Evolutionary conservation across 306 rosid species (phyloP), one percentile per base, ranked within the genome.

Genomic region (Trifolium pratense): DNA sequence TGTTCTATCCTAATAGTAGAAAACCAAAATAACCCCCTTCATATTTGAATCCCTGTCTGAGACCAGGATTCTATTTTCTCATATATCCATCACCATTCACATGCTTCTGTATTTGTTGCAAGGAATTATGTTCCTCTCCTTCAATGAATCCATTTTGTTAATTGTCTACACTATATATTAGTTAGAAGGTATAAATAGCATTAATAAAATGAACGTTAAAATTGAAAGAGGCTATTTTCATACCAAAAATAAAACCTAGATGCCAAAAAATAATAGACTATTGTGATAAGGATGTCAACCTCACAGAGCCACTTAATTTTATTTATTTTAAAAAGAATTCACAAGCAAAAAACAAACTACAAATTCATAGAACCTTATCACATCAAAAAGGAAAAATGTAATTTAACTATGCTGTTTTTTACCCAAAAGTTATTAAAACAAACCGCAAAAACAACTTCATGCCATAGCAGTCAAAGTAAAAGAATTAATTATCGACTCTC

Each of bases 91-190:
- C 32, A 10, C 7, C 34, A 56, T 12, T 56, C 9, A 23, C 61
- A 56, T 56, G 32, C 9, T 49, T 49, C 56, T 49, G 15, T 29
- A 21, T 56, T 56, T 21, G 61, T 56, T 56, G 34, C 61, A 56
- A 56, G 31, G 14, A 53, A 53, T 9, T 53, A 9, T 17, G 59
- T 53, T 53, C 59, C 59, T 20, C 20, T 53, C 59, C 59, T 20
- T 53, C 26, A 53, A 53, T 10, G 31, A 56, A 56, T 9, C 67
- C 13, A 61, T 61, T 32, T 61, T 61, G 12, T 59, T 55, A 21
- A 7, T 48, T 17, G 39, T 63, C 68, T 37, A 63, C 68, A 15
- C 16, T 9, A 36, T 4, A 34, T 36, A 34, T 36, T n/a, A 8
- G 31, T 1, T 13, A 26, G 9, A 63, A 63, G 68, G 46, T 36